Percentiles rank a stretch among this genome's conserved stretches.
phyloP scores from a whole-genome alignment of 257 asterid genomes.

The Capsicum rhomboideum region DNA sequence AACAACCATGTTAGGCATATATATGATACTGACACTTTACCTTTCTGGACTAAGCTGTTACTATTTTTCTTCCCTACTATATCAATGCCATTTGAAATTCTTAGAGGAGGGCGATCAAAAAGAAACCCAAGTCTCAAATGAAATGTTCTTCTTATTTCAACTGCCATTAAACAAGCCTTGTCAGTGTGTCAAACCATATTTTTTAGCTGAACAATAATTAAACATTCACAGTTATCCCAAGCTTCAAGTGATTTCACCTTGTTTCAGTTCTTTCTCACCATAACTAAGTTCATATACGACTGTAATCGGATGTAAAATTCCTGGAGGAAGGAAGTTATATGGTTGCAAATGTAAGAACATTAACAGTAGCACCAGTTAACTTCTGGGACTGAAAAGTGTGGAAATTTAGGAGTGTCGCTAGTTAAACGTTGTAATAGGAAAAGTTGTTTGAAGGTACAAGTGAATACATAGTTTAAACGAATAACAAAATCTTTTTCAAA shows the following conservation, averaged over 20 bases:
- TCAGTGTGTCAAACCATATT: not conserved
- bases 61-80: slow-evolving; percentile 37
- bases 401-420: not conserved
- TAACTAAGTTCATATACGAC: too few species aligned
- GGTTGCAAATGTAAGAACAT: slow-evolving; percentile 56
- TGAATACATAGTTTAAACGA: not conserved
- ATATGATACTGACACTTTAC: slow-evolving; percentile 27
- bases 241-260: too few species aligned
- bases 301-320: too few species aligned
- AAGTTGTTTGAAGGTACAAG: not conserved
- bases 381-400: not conserved
- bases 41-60: slow-evolving; percentile 37
- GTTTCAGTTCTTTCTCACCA: too few species aligned
- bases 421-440: not conserved
- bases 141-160: slow-evolving; percentile 71
- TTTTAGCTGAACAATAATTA: not conserved
- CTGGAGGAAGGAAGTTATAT: slow-evolving; percentile 78
- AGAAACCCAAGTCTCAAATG: slow-evolving; percentile 91
- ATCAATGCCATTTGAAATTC: slow-evolving; percentile 71
- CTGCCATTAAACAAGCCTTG: slow-evolving; percentile 34
- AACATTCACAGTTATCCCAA: slow-evolving; percentile 18
- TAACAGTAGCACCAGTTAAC: not conserved
- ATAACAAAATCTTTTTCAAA: not conserved
- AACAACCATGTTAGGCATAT: too few species aligned
- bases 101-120: slow-evolving; percentile 92